Evolutionary conservation across 306 rosid genomes (phyloP).

Genomic region (Cucumis melo): DNA sequence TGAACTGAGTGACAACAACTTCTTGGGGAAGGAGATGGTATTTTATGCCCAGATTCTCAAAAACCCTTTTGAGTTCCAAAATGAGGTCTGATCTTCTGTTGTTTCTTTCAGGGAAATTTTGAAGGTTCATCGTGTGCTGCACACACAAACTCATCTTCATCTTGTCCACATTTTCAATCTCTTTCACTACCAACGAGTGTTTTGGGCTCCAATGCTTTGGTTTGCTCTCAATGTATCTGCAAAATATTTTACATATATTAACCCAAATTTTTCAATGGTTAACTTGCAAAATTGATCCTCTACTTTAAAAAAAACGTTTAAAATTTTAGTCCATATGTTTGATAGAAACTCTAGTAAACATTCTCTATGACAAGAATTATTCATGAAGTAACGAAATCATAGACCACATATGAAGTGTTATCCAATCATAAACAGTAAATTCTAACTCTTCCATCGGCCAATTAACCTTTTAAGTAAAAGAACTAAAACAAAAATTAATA

Average conservation of each 20-base stretch:
- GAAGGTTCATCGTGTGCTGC: constrained; percentile 40
- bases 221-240: constrained; percentile 35
- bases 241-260: background rate
- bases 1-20: constrained; percentile 24
- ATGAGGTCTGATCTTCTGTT: constrained; percentile 31
- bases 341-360: too few relatives aligned
- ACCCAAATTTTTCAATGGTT: background rate
- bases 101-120: constrained; percentile 34
- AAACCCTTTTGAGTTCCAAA: constrained; percentile 28
- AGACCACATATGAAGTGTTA: too few relatives aligned
- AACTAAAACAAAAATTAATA: too few relatives aligned
- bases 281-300: too few relatives aligned
- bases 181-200: constrained; percentile 28
- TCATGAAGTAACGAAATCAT: too few relatives aligned
- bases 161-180: constrained; percentile 36
- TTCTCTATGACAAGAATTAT: too few relatives aligned
- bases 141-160: constrained; percentile 32
- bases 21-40: constrained; percentile 42
- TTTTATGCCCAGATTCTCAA: constrained; percentile 22
- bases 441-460: too few relatives aligned
- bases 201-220: constrained; percentile 35
- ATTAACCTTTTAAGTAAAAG: too few relatives aligned
- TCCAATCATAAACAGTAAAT: too few relatives aligned
- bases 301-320: too few relatives aligned
- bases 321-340: too few relatives aligned